Conservation (phyloP, 83 land plant species). For the Picea engelmannii region DNA sequence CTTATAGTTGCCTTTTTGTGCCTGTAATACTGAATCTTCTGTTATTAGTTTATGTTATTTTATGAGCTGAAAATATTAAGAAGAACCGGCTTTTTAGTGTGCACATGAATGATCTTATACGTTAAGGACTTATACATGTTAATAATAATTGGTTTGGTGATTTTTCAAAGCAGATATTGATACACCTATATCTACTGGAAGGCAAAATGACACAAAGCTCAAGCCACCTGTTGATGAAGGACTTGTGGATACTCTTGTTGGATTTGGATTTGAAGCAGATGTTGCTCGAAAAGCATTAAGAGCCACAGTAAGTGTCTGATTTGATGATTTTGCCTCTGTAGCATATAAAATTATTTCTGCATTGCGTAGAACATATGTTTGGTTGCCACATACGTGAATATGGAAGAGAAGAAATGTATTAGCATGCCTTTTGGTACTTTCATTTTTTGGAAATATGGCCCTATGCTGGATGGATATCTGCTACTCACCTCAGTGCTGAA, state of each 20-base stretch:
- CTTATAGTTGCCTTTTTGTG: not conserved
- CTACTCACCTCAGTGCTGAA: not conserved
- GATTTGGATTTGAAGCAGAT: slow-evolving; percentile 88
- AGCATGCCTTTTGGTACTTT: not conserved
- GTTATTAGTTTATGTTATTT: not conserved
- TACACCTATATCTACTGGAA: slow-evolving; percentile 46
- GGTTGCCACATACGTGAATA: not conserved
- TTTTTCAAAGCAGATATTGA: slow-evolving; percentile 72
- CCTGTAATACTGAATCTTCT: not conserved
- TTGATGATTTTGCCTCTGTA: not conserved
- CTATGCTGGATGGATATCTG: not conserved
- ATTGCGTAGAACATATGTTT: too few relatives aligned
- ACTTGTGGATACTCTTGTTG: slow-evolving; percentile 66
- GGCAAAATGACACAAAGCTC: slow-evolving; percentile 16
- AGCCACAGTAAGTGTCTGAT: slow-evolving; percentile 59
- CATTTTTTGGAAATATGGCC: not conserved
- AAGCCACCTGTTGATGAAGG: slow-evolving; percentile 54
- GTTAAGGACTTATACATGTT: too few relatives aligned
- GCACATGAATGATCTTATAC: not conserved
- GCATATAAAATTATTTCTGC: too few relatives aligned
- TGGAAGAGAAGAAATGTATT: not conserved
- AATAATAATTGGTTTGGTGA: not conserved
- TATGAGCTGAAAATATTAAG: not conserved
- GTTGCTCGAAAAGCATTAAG: slow-evolving; percentile 89
- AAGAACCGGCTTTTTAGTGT: not conserved